Conservation (phyloP, 2,329 filamentous ascomycete genomes). For the Fusarium pseudonygamai region DNA sequence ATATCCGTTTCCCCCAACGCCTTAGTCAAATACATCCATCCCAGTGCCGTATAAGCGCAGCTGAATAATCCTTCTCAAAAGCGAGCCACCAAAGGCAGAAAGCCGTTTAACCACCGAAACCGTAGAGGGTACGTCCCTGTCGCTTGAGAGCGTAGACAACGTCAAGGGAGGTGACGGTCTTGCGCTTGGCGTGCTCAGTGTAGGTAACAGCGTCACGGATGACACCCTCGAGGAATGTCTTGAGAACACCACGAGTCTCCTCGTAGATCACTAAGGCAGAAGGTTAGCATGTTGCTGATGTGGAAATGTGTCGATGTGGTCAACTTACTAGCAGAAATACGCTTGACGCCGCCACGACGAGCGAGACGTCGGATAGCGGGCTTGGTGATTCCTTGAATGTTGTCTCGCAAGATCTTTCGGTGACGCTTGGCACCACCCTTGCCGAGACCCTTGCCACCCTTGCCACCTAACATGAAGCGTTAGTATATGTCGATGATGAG, state of each 20-base stretch:
- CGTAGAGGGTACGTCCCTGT: conserved; percentile 82
- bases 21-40: conserved; percentile 42
- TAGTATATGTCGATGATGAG: conserved; percentile 49
- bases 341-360: conserved; percentile 99
- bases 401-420: conserved; percentile 99
- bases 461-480: conserved; percentile 74
- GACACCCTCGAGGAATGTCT: conserved; percentile 81
- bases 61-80: conserved; percentile 29
- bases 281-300: conserved; percentile 20
- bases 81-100: conserved; percentile 7
- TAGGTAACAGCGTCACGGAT: conserved; percentile 82
- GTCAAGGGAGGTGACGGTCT: conserved; percentile 78
- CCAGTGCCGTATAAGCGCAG: conserved; percentile 22
- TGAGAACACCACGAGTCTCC: conserved; percentile 80
- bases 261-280: conserved; percentile 72
- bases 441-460: conserved; percentile 97
- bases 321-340: conserved; percentile 91
- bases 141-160: conserved; percentile 75
- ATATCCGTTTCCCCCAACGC: conserved; percentile 47
- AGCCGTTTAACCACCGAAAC: conserved; percentile 81
- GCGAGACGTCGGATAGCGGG: conserved; percentile 98
- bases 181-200: conserved; percentile 83
- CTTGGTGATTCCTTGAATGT: conserved; percentile 99
- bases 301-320: conserved; percentile 14
- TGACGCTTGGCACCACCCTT: conserved; percentile 99